Evolutionary conservation across 164 flowering plant species (phyloP), one percentile per base, ranked within the genome.

Genomic region (Macadamia integrifolia): DNA sequence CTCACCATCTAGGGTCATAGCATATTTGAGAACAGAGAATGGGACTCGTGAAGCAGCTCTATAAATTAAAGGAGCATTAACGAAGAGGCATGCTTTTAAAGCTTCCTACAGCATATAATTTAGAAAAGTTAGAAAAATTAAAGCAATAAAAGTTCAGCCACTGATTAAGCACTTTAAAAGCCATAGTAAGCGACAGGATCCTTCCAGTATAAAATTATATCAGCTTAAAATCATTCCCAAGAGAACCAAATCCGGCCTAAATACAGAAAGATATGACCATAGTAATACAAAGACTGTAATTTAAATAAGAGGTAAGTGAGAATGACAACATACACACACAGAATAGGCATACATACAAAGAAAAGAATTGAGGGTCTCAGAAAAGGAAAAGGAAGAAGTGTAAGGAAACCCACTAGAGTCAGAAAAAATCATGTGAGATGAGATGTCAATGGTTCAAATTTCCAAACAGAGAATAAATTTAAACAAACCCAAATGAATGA

Each of bases 1-100:
- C 49, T 58, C 73, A 94, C 98, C 98, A 79, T 92, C 99, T 75
- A 92, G 91, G 28, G 98, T 90, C 99, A 92, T 92, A 58, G 98
- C 98, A 84, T 89, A 94, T 77, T 94, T 94, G 68, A 94, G 89
- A 78, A 90, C 90, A 69, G 99, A 89, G 80, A 84, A 94, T 6
- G 98, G 99, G 70, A 90, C 89, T 76, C 76, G 86, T 68, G 81
- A 85, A 78, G 87, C 82, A 77, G 97, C 93, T 88, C 93, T 86
- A 73, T 85, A 84, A 68, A 92, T 84, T 81, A 92, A 78, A 69
- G 95, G 99, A 73, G 92, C 95, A 86, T 94, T 94, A 57, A 90
- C 99, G 35, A 87, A 72, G 66, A 76, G 85, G 77, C 98, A 94
- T 40, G 88, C 76, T 65, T 94, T 88, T 49, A 84, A 74, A 80